A percentile compares a stretch with the other conserved stretches of the same genome.
phyloP scores from a whole-genome alignment of 805 yeast species.

The Candida khao-thaluensis region DNA sequence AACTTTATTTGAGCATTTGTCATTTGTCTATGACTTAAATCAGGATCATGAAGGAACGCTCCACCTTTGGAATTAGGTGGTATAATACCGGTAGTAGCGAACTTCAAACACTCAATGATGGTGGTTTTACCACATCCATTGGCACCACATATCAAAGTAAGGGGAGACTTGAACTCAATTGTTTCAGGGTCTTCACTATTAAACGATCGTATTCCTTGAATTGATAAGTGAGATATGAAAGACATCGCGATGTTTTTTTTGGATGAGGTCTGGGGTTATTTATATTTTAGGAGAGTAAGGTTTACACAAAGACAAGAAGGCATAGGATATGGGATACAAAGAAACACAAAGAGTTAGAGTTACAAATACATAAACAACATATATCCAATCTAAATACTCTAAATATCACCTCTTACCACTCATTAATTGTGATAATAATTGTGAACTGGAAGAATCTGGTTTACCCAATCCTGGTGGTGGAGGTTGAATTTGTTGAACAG shows the following conservation, averaged over 20 bases:
- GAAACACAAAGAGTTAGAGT: no score
- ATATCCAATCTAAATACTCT: not conserved
- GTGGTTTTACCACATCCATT: slow-evolving; percentile 98
- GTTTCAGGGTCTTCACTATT: slow-evolving; percentile 82
- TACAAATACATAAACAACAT: no score
- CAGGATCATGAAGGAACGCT: slow-evolving; percentile 93
- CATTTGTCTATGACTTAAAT: slow-evolving; percentile 67
- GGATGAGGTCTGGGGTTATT: no score
- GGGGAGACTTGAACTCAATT: slow-evolving; percentile 84
- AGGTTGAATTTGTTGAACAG: slow-evolving; percentile 6
- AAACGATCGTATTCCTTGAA: slow-evolving; percentile 89
- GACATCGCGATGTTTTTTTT: slow-evolving; percentile 30
- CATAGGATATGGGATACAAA: no score
- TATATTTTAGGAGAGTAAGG: no score
- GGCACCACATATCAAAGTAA: slow-evolving; percentile 91
- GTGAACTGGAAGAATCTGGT: slow-evolving; percentile 60
- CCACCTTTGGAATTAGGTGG: slow-evolving; percentile 97
- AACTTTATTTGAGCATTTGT: slow-evolving; percentile 89
- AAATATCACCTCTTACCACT: slow-evolving; percentile 59
- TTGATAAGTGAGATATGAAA: slow-evolving; percentile 42
- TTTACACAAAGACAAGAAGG: no score
- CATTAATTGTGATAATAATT: slow-evolving; percentile 79
- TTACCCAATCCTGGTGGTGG: slow-evolving; percentile 16
- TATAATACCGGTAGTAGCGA: slow-evolving; percentile 91
- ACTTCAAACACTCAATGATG: slow-evolving; percentile 88